phyloP scores from a whole-genome alignment of 805 yeast genomes.

The Starmera dryadoides region DNA sequence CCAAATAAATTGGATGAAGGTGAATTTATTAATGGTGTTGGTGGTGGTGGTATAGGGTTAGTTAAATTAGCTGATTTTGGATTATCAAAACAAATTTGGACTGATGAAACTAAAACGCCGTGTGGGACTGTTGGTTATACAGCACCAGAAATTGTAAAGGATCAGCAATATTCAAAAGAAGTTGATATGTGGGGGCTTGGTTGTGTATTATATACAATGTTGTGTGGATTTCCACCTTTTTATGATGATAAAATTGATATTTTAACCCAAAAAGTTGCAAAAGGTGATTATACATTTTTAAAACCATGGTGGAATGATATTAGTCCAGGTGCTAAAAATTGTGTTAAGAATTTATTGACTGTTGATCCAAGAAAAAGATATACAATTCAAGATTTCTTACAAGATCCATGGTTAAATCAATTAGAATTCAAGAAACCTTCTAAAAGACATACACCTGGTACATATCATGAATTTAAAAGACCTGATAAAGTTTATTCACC shows the following conservation, averaged over 20 bases:
- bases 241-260: constrained; percentile 53
- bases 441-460: constrained; percentile 3
- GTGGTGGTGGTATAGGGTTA: constrained; percentile 77
- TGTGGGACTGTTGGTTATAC: constrained; percentile 99
- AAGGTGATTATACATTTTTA: constrained; percentile 65
- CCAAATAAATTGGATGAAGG: constrained; percentile 59
- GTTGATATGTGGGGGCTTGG: constrained; percentile 99
- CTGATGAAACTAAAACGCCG: constrained; percentile 78
- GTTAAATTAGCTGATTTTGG: constrained; percentile 96
- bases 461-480: constrained; percentile 15
- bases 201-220: constrained; percentile 84
- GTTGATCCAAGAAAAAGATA: constrained; percentile 71
- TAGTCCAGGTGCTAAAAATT: constrained; percentile 80
- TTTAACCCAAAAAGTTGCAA: constrained; percentile 58
- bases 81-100: constrained; percentile 79
- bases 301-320: constrained; percentile 90
- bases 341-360: constrained; percentile 69
- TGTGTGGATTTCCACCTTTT: constrained; percentile 98
- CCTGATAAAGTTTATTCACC: constrained; percentile 42
- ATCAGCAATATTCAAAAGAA: constrained; percentile 84
- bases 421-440: constrained; percentile 16
- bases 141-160: constrained; percentile 96
- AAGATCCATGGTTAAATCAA: constrained; percentile 60
- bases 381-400: constrained; percentile 56
- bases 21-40: constrained; percentile 38